These are phyloP conservation scores for Cladosporium sp. DNA, from an alignment of 2,329 filamentous ascomycete genomes.

Conservation along the genomic window DNA sequence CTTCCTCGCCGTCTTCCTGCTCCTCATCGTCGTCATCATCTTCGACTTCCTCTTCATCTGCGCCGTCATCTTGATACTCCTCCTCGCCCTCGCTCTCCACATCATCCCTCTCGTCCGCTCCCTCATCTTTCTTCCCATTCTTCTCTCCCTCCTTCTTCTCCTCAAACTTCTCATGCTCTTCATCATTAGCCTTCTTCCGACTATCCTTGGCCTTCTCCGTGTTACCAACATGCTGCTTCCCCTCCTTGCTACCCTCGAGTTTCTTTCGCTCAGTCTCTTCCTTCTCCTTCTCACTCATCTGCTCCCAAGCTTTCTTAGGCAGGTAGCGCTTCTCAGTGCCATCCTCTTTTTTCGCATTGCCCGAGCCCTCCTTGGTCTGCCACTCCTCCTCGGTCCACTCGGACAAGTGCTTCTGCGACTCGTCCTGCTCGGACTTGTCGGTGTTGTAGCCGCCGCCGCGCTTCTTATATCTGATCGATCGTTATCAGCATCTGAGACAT, in stretches of 20 bases:
- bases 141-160: slow-evolving; percentile 20
- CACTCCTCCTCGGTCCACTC: slow-evolving; percentile 52
- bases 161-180: slow-evolving; percentile 29
- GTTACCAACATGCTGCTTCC: slow-evolving; percentile 48
- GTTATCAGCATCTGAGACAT: not conserved
- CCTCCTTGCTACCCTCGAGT: slow-evolving; percentile 40
- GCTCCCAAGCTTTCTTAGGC: slow-evolving; percentile 51
- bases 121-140: slow-evolving; percentile 23
- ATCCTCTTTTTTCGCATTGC: slow-evolving; percentile 46
- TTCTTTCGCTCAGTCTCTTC: slow-evolving; percentile 45
- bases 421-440: slow-evolving; percentile 44
- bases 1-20: slow-evolving; percentile 25
- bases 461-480: slow-evolving; percentile 44
- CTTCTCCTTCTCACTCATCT: slow-evolving; percentile 49
- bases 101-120: slow-evolving; percentile 26
- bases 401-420: slow-evolving; percentile 46
- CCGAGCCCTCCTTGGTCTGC: slow-evolving; percentile 52
- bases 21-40: slow-evolving; percentile 35
- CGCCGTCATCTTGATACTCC: not conserved
- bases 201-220: slow-evolving; percentile 44
- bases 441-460: slow-evolving; percentile 49
- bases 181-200: slow-evolving; percentile 40
- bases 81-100: slow-evolving; percentile 26
- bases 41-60: slow-evolving; percentile 20
- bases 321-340: slow-evolving; percentile 48